phyloP scores from a whole-genome alignment of 2,329 filamentous ascomycete species.

The Paecilomyces sp. region DNA sequence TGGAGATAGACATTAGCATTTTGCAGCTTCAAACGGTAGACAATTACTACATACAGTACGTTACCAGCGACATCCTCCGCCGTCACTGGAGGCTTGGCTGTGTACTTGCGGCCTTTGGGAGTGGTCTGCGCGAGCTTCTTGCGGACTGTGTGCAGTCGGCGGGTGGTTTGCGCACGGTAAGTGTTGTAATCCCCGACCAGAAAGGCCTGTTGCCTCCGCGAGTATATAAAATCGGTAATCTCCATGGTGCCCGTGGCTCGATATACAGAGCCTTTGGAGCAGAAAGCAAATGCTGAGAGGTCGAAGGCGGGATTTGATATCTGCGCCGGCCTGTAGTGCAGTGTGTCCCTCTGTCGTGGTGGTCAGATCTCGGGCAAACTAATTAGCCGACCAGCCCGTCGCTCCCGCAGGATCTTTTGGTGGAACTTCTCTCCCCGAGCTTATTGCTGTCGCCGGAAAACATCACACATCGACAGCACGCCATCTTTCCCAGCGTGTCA shows the following conservation, averaged over 20 bases:
- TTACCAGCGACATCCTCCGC: constrained; percentile 68
- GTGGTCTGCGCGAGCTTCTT: constrained; percentile 80
- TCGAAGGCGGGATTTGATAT: neutral
- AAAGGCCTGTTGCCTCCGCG: constrained; percentile 73
- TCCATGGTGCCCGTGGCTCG: constrained; percentile 56
- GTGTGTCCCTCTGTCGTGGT: constrained; percentile 4
- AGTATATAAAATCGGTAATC: constrained; percentile 76
- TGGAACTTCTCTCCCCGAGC: neutral
- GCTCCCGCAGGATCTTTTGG: constrained; percentile 18
- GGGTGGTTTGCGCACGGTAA: constrained; percentile 72
- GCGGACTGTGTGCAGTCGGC: constrained; percentile 73
- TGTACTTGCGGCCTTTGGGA: constrained; percentile 80
- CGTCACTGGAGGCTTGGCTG: constrained; percentile 61
- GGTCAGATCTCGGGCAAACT: constrained; percentile 25
- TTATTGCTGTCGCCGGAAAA: neutral
- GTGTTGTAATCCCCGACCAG: constrained; percentile 82
- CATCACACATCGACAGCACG: neutral
- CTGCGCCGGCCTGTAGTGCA: neutral
- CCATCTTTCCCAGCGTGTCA: neutral
- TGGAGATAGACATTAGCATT: constrained; percentile 28
- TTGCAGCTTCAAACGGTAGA: neutral
- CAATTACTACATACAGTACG: constrained; percentile 57
- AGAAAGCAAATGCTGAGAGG: neutral
- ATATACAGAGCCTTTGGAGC: neutral
- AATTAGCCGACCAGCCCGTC: constrained; percentile 19